Percentiles rank a stretch among this genome's conserved stretches.
Evolutionary conservation across 2,329 filamentous ascomycete genomes (phyloP).

Genomic region (Penicillium sp.): DNA sequence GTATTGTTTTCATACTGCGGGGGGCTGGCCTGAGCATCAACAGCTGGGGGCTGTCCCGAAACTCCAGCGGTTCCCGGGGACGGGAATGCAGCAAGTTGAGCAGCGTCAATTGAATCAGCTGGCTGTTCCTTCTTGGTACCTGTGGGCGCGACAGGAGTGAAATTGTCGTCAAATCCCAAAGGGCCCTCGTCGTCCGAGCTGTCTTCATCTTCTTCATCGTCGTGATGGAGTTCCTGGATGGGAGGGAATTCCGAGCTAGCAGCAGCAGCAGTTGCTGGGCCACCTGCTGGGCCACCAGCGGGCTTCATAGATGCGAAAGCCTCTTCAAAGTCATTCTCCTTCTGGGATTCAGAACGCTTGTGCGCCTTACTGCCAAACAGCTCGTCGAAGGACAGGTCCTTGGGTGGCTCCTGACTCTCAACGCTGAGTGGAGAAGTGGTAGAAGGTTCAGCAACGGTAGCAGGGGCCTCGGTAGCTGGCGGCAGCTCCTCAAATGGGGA

Average conservation of each 20-base stretch:
- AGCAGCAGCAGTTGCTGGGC: conserved; percentile 22
- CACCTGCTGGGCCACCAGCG: conserved; percentile 34
- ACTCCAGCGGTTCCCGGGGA: conserved; percentile 40
- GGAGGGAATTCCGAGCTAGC: conserved; percentile 77
- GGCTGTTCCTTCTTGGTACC: conserved; percentile 27
- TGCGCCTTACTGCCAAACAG: conserved; percentile 46
- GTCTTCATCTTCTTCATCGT: conserved; percentile 82
- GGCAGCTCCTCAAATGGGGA: conserved; percentile 38
- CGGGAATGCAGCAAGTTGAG: conserved; percentile 40
- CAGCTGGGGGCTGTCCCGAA: conserved; percentile 46
- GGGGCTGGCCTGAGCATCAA: conserved; percentile 59
- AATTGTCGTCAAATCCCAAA: conserved; percentile 86
- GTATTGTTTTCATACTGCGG: conserved; percentile 37
- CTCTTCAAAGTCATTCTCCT: conserved; percentile 49
- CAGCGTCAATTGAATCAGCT: conserved; percentile 37
- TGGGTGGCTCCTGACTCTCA: conserved; percentile 24
- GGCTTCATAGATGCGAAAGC: conserved; percentile 50
- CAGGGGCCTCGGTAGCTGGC: conserved; percentile 20
- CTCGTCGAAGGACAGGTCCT: conserved; percentile 47
- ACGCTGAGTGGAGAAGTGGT: conserved; percentile 48
- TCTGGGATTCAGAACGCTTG: conserved; percentile 46
- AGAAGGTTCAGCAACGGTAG: conserved; percentile 16
- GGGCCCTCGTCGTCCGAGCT: conserved; percentile 67
- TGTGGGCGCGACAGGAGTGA: conserved; percentile 63
- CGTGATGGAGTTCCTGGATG: conserved; percentile 79